phyloP scores from a whole-genome alignment of 1,139 yeast genomes.

The Kodamaea alishanica region DNA sequence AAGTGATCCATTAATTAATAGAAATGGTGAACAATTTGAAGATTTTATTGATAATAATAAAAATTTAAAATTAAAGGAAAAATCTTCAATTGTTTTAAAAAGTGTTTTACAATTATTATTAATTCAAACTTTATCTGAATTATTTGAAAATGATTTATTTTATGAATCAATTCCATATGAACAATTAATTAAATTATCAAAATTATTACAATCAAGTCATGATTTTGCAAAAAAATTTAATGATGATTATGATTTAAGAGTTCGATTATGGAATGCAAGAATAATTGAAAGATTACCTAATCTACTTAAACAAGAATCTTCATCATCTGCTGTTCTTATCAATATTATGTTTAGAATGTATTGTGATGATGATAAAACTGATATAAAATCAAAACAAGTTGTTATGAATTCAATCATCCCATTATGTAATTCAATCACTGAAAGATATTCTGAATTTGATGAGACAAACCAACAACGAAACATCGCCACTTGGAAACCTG shows the following conservation, averaged over 20 bases:
- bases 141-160: slow-evolving; percentile 67
- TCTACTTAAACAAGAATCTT: slow-evolving; percentile 84
- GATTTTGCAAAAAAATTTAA: slow-evolving; percentile 83
- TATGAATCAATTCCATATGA: slow-evolving; percentile 66
- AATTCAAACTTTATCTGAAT: slow-evolving; percentile 82
- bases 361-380: slow-evolving; percentile 57
- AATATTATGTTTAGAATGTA: slow-evolving; percentile 77
- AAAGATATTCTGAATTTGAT: slow-evolving; percentile 68
- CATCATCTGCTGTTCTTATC: slow-evolving; percentile 83
- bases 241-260: slow-evolving; percentile 81
- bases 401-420: slow-evolving; percentile 61
- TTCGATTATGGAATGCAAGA: slow-evolving; percentile 86
- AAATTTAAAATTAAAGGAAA: slow-evolving; percentile 36
- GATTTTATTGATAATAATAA: slow-evolving; percentile 15
- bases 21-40: slow-evolving; percentile 16
- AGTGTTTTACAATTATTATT: slow-evolving; percentile 85
- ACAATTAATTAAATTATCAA: slow-evolving; percentile 57
- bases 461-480: slow-evolving; percentile 76
- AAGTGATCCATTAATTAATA: slow-evolving; percentile 53
- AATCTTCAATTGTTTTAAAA: slow-evolving; percentile 83
- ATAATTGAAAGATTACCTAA: slow-evolving; percentile 91
- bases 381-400: slow-evolving; percentile 30
- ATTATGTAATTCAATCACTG: slow-evolving; percentile 65
- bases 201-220: slow-evolving; percentile 64
- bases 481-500: slow-evolving; percentile 86